Base-by-base conservation (phyloP, 768 basidiomycete species). In the Hericium alpestre region DNA sequence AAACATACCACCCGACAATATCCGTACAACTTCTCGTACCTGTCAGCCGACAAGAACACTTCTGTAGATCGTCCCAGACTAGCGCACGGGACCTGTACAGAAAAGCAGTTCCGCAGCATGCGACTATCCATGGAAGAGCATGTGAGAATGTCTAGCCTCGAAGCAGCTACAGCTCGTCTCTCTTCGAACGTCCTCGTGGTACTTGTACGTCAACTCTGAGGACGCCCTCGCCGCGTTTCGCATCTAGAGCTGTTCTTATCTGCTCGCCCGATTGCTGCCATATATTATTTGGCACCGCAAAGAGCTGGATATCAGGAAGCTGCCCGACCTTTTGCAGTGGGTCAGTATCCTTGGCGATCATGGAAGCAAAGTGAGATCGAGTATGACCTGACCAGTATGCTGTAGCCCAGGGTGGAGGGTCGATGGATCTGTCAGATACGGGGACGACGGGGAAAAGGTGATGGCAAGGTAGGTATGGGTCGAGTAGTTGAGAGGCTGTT, bases 161-260 rank as follows among this genome's bases (percentile, higher is more conserved):
- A 27, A 41, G 23, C 15, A 11, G 50, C 22, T 15, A 8, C 12
- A 40, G 38, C 56, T 56, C 11, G 56, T 59, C 61, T 61, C 57
- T 55, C 48, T 58, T 61, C n/a, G 50, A 32, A 51, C 61, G 54
- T 46, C 11, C 23, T 38, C 53, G 51, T 9, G 59, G 61, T 51
- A 56, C 60, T 56, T 63, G 61, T 12, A 61, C 52, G 3, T 63
- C 61, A 23, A 63, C 54, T 32, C 53, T 55, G 23, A 63, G 52
- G 37, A 63, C 55, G 23, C 61, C 61, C 18, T 63, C 60, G 39
- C 15, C 46, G 41, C 49, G 53, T 50, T 18, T 59, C 20, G 48
- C 48, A 4, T 18, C 16, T 6, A 63, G 37, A 20, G 57, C 57
- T 16, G 22, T 25, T 22, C 51, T 38, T 51, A 63, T 63, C 32